Base-by-base conservation (phyloP, 306 rosid species). In the Cicer yamashitae region DNA sequence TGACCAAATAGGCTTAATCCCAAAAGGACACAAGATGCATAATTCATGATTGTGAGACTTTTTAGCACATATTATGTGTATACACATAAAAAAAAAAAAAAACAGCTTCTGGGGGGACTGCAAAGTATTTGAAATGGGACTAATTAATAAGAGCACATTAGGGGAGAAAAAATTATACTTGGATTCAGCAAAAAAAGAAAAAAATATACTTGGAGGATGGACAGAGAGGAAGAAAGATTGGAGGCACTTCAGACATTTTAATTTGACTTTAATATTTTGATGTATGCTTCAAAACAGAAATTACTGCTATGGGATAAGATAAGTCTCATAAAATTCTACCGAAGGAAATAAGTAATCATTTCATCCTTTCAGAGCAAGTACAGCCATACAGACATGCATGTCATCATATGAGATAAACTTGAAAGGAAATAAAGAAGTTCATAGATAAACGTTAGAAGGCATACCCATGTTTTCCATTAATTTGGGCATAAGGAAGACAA, bases 401-500 rank as follows among this genome's bases (percentile, higher is more conserved):
- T 30, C 37, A 30, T 30, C 37, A 30, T 40, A 58, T 65, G 25
- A 58, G 40, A 59, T 47, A 71, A 37, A 45, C 39, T 15, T 50
- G 47, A 41, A 77, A 43, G 25, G 17, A 62, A 58, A 38, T 37
- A 14, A 58, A 71, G 14, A 52, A 58, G 48, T 74, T 50, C 41
- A 53, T 25, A 70, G 79, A 73, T 1, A 39, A 75, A 51, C 25
- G 17, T 63, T 12, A 71, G 81, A 76, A 68, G 15, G 70, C 88
- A 79, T 87, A 92, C 99, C 98, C 90, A 94, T 89, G 84, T 89
- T 94, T 84, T 94, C 99, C 89, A 94, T 83, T 78, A 94, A 74
- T 79, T 92, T 94, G 84, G 99, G 99, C 98, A 94, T 94, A 79
- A 94, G 72, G 72, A 94, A 92, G 87, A 94, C 88, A 50, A 92